Evolutionary conservation across 1,284 basidiomycete species (phyloP).

Genomic region (Neonothopanus nambi): DNA sequence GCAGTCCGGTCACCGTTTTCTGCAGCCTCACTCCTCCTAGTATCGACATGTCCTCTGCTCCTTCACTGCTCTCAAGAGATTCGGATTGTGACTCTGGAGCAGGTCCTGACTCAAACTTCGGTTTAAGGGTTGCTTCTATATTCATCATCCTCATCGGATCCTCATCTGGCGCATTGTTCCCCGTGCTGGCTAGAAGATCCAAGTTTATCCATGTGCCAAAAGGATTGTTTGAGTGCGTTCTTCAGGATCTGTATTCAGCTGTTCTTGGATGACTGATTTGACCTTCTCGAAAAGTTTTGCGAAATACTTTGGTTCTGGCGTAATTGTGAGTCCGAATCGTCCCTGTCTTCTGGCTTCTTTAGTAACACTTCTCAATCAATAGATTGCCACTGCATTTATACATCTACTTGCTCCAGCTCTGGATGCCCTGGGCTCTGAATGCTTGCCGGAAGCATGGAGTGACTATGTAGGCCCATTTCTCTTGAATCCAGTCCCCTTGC

Average conservation of each 20-base stretch:
- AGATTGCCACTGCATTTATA: slow-evolving; percentile 93
- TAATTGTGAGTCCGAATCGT: slow-evolving; percentile 53
- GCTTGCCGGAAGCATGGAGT: slow-evolving; percentile 72
- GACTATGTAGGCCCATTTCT: slow-evolving; percentile 61
- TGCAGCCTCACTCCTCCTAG: no score
- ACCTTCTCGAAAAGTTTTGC: slow-evolving; percentile 62
- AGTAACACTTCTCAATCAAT: slow-evolving; percentile 8
- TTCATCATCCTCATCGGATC: slow-evolving; percentile 85
- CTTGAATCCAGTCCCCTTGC: neutral
- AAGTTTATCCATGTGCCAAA: slow-evolving; percentile 63
- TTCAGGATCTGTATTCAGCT: slow-evolving; percentile 2
- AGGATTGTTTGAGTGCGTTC: slow-evolving; percentile 69
- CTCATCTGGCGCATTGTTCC: slow-evolving; percentile 76
- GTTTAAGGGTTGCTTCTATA: slow-evolving; percentile 79
- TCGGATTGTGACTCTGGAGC: no score
- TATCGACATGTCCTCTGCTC: no score
- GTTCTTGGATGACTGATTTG: slow-evolving; percentile 15
- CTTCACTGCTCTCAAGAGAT: no score
- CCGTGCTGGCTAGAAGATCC: slow-evolving; percentile 70
- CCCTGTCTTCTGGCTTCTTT: slow-evolving; percentile 18
- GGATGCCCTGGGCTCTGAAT: slow-evolving; percentile 69
- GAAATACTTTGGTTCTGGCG: slow-evolving; percentile 95
- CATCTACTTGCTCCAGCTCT: slow-evolving; percentile 81
- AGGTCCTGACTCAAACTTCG: slow-evolving; percentile 18
- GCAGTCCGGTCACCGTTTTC: no score